phyloP scores from a whole-genome alignment of 129 eudicot species.

The Silybum marianum region DNA sequence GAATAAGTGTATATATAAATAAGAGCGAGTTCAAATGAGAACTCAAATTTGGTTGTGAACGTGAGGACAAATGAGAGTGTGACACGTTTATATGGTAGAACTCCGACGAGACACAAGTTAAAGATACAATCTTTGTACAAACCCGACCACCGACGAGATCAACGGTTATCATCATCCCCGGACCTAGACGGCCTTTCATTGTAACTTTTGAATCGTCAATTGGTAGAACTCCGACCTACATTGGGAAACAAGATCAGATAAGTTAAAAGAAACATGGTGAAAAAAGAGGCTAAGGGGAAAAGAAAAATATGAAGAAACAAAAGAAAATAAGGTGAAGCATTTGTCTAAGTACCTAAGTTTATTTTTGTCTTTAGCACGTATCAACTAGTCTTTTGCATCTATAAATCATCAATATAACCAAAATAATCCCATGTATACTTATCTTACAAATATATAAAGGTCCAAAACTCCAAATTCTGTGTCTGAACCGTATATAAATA shows the following conservation, averaged over 20 bases:
- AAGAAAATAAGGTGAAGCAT: background rate
- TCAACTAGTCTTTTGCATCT: too few species aligned
- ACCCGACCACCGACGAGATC: conserved; percentile 91
- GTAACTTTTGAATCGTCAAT: conserved; percentile 90
- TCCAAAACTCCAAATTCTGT: conserved; percentile 19
- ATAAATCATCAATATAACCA: too few species aligned
- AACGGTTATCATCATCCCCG: conserved; percentile 98
- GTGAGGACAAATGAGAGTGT: too few species aligned
- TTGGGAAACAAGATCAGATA: conserved; percentile 1
- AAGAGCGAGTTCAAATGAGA: too few species aligned
- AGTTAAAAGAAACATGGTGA: conserved; percentile 4
- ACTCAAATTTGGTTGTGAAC: too few species aligned
- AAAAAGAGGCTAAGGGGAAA: conserved; percentile 23
- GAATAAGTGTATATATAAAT: too few species aligned
- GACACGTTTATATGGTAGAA: too few species aligned
- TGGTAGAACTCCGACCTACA: conserved; percentile 94
- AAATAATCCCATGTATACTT: too few species aligned
- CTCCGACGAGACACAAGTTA: background rate
- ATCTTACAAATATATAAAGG: too few species aligned
- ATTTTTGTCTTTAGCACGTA: too few species aligned
- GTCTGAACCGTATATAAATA: too few species aligned
- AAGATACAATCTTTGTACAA: conserved; percentile 28
- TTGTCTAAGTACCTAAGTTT: background rate
- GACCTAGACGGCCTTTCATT: conserved; percentile 99
- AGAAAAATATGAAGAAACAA: background rate